Evolutionary conservation across 371 early-diverging fungal genomes (phyloP), one percentile per base, ranked within the genome.

Genomic region (Mortierella sp.): DNA sequence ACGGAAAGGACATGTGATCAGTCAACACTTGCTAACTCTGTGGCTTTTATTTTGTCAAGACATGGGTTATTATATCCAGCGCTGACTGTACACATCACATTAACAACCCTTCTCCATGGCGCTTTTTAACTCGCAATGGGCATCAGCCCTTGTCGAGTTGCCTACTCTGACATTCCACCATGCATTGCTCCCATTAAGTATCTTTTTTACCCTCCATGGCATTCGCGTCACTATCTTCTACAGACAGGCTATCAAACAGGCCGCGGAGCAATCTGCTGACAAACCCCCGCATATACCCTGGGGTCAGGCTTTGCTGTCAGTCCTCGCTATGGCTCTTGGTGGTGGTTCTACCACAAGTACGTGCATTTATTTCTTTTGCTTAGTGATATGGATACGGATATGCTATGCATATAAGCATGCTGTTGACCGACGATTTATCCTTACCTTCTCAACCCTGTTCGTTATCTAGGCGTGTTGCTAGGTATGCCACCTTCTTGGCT

Each of bases 181-280:
- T 2, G 76, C 75, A 6, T 13, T 75, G 16, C 69, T 81, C 4
- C 81, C 81, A 0, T 67, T 81, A 53, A 81, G 81, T 70, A 76
- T 90, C 57, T 76, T 90, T 55, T 85, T 87, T n/a, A 80, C 86
- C 8, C 47, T 90, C 28, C 88, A 88, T 73, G 89, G 88, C 13
- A 84, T 90, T 41, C 77, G 87, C 58, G 84, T 90, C 70, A 72
- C 87, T 24, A 88, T 88, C 69, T 84, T 85, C 10, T 90, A 90
- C 64, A 86, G 89, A 15, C 83, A 84, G 50, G 87, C 87, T 2
- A 72, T 90, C 8, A 72, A 81, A 55, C 50, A 63, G 4, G 86
- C 87, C 16, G 84, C 83, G 5, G 84, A 76, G 24, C 74, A 68
- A 62, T 79, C 80, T 21, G 67, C 11, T 0, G 41, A 48, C 24